Evolutionary conservation across 768 basidiomycete species (phyloP).

Genomic region (Mycena galopus): DNA sequence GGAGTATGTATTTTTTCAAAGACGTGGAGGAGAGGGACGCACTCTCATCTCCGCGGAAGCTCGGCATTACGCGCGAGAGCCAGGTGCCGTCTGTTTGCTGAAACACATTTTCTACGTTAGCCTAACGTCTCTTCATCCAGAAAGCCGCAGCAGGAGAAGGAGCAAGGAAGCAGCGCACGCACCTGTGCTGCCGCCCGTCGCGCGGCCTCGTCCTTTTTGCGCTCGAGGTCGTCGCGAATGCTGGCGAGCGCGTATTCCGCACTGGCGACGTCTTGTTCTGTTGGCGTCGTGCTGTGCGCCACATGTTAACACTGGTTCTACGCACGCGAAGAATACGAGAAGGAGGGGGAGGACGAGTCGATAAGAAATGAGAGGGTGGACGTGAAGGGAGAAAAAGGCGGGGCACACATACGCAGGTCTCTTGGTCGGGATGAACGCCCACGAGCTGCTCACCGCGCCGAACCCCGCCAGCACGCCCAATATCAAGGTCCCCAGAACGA

Average conservation of each 20-base stretch:
- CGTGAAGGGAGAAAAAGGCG: too few relatives aligned
- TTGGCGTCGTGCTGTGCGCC: conserved; percentile 51
- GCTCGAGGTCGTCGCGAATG: conserved; percentile 68
- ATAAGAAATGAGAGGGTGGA: too few relatives aligned
- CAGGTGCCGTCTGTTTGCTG: conserved; percentile 51
- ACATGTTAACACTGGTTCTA: not conserved
- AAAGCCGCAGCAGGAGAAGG: not conserved
- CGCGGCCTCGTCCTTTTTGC: conserved; percentile 51
- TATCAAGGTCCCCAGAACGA: conserved; percentile 82
- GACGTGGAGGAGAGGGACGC: conserved; percentile 35
- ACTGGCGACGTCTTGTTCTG: conserved; percentile 65
- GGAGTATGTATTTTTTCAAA: too few relatives aligned
- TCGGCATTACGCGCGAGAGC: conserved; percentile 64
- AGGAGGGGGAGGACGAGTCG: too few relatives aligned
- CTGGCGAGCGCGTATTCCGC: conserved; percentile 71
- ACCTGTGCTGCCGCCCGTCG: conserved; percentile 43
- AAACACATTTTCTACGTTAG: not conserved
- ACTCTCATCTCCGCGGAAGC: conserved; percentile 62
- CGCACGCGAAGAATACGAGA: too few relatives aligned
- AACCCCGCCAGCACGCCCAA: conserved; percentile 88
- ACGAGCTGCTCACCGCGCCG: conserved; percentile 77
- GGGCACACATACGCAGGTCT: conserved; percentile 38
- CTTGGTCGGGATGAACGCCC: conserved; percentile 67
- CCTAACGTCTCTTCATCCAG: too few relatives aligned
- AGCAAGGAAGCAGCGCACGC: not conserved